Base-by-base conservation (phyloP, 352 stramenopile species). In the Globisporangium abappressorium region DNA sequence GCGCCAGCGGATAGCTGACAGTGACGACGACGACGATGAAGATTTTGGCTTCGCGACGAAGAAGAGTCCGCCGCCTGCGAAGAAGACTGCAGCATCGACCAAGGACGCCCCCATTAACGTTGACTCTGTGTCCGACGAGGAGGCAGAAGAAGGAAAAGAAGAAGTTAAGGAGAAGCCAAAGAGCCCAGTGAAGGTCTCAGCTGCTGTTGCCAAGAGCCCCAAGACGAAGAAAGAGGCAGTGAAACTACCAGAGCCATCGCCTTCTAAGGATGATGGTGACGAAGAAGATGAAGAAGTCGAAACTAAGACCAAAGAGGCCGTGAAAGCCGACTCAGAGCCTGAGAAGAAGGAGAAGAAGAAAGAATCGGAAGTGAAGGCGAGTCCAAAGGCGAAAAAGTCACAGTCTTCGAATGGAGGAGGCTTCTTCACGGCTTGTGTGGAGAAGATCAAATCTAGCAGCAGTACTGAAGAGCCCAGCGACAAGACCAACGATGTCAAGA, bases 21-120 rank as follows among this genome's bases (percentile, higher is more conserved):
- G 67, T 18, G 67, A 89, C 12, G 77, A 77, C 12, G 74, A 90
- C 20, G 78, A 83, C 0, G 82, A 87, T 18, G 81, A 73, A 26
- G 77, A 84, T 43, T 38, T 76, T 68, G 68, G 84, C 47, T 41
- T 89, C 14, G 41, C 58, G 14, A 66, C 78, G 36, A 73, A 55
- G 1, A 43, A 57, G 14, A 68, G 38, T 30, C 22, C 72, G 20
- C 22, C 72, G 20, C 22, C 24, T 2, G 47, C 24, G 3, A 79
- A 77, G 57, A 64, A 56, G 46, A 51, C 55, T 38, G 63, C 69
- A 46, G 70, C n/a, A 2, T 70, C 33, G 57, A 78, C 59, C 66
- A 67, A 76, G 34, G 57, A 77, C 9, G 62, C 75, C 14, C 64
- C 78, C 30, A 82, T 84, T 38, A 77, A 87, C 18, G 65, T 82